Percentiles rank a stretch among this genome's conserved stretches.
Conservation (phyloP, 257 asterid genomes). For the Gentiana straminea region DNA sequence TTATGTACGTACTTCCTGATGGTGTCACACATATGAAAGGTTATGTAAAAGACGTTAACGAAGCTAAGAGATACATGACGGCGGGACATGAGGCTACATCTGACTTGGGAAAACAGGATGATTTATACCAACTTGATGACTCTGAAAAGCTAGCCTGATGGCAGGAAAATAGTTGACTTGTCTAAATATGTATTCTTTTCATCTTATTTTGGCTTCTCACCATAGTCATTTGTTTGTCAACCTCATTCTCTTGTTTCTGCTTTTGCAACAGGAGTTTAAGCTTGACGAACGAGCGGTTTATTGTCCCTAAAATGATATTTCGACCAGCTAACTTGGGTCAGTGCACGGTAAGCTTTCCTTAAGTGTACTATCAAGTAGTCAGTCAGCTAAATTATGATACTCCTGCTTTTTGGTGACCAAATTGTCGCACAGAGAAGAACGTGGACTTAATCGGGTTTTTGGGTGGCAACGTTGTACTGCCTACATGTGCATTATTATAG, state of each 20-base stretch:
- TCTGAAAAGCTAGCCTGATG: constrained; percentile 21
- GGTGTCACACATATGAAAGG: constrained; percentile 75
- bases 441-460: no score
- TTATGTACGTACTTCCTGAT: constrained; percentile 72
- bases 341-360: constrained; percentile 12
- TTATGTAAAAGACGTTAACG: constrained; percentile 57
- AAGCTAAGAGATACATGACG: constrained; percentile 48
- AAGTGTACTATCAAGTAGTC: background rate
- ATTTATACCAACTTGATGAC: constrained; percentile 23
- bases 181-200: constrained; percentile 41
- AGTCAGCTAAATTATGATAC: no score
- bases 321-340: constrained; percentile 93
- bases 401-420: no score
- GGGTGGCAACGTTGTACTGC: no score
- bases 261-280: constrained; percentile 55
- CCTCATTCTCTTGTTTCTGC: constrained; percentile 7
- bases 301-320: constrained; percentile 94
- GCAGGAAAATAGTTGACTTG: constrained; percentile 43
- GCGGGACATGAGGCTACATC: constrained; percentile 26
- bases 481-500: no score
- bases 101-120: constrained; percentile 21
- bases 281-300: constrained; percentile 89
- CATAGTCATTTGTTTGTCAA: constrained; percentile 5
- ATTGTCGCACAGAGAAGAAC: no score
- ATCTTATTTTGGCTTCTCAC: background rate